phyloP scores from a whole-genome alignment of 2,329 filamentous ascomycete species.

The Ceratocystis huliohia region DNA sequence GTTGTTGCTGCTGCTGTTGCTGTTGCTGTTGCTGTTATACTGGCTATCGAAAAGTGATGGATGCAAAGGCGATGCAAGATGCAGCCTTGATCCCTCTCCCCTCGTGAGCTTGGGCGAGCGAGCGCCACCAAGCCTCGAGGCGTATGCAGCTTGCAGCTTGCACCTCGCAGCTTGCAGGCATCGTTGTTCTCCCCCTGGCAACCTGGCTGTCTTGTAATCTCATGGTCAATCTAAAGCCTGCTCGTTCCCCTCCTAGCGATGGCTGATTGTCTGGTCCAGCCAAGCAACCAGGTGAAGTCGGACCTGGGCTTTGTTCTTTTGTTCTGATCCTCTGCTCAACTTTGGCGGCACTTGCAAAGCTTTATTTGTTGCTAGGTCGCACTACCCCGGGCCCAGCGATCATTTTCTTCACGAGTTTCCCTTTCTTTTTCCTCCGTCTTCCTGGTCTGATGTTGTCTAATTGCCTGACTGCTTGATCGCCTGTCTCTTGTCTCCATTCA shows the following conservation, averaged over 20 bases:
- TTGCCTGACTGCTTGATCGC: not conserved
- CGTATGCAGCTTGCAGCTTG: not conserved
- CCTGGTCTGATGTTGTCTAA: not conserved
- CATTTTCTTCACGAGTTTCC: slow-evolving; percentile 1
- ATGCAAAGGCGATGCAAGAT: not conserved
- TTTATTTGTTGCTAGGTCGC: slow-evolving; percentile 3
- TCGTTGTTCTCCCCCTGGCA: not conserved
- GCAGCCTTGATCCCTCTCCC: not conserved
- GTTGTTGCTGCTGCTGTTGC: no score
- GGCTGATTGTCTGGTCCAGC: not conserved
- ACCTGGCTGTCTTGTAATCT: slow-evolving; percentile 3
- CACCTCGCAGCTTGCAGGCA: not conserved
- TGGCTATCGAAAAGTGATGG: not conserved
- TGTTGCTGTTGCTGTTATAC: not conserved
- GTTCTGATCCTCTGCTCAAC: not conserved
- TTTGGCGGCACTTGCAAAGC: not conserved
- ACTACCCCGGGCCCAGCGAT: slow-evolving; percentile 6
- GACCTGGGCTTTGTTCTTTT: not conserved
- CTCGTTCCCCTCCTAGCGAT: slow-evolving; percentile 1
- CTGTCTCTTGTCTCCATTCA: not conserved
- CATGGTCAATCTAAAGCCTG: slow-evolving; percentile 6
- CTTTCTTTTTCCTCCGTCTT: not conserved
- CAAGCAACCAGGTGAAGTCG: not conserved
- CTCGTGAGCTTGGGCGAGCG: not conserved
- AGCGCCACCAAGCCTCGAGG: not conserved